Evolutionary conservation across 371 early-diverging fungal species (phyloP), one percentile per base, ranked within the genome.

Genomic region (Rhizomucor pusillus): DNA sequence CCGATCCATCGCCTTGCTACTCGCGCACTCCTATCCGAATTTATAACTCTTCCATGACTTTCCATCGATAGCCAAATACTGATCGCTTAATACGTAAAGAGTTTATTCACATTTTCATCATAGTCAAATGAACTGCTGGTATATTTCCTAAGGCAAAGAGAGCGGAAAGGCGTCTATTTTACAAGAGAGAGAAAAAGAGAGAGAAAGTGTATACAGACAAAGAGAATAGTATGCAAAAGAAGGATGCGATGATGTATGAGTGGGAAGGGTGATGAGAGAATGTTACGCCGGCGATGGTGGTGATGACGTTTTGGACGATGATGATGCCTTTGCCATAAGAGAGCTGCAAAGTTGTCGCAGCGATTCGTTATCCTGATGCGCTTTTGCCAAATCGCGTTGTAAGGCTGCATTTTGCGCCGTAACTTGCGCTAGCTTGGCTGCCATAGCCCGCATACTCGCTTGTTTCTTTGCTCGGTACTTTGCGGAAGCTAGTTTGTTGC

Each of bases 401-500:
- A 77, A 34, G 2, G 65, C 44, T 33, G 57, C 61, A 59, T 71
- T 73, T 34, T 71, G 63, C 1, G 66, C 66, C 5, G 62, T 62
- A 7, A 75, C 57, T 11, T 46, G 46, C 5, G 54, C 39, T 41
- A 77, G 64, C 50, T 63, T 63, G 2, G 51, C n/a, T 12, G 63
- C 48, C 77, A 77, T 77, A 50, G 75, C 72, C 12, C 66, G 63
- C 19, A 68, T 65, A 47, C 69, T 69, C 37, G 59, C 54, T 49
- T 77, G 77, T 58, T 82, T 84, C 57, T 84, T 84, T 33, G 80
- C 81, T 23, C 85, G 65, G 57, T 84, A 84, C 57, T 84, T 84
- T 6, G 85, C 82, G 11, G 85, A 84, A 1, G 85, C 85, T 3
- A 79, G 69, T 52, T 84, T 84, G 61, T 84, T 84, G 18, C 85